These are phyloP conservation scores for Colletotrichum liaoningense DNA, from an alignment of 2,329 filamentous ascomycete genomes.

Conservation along the genomic window DNA sequence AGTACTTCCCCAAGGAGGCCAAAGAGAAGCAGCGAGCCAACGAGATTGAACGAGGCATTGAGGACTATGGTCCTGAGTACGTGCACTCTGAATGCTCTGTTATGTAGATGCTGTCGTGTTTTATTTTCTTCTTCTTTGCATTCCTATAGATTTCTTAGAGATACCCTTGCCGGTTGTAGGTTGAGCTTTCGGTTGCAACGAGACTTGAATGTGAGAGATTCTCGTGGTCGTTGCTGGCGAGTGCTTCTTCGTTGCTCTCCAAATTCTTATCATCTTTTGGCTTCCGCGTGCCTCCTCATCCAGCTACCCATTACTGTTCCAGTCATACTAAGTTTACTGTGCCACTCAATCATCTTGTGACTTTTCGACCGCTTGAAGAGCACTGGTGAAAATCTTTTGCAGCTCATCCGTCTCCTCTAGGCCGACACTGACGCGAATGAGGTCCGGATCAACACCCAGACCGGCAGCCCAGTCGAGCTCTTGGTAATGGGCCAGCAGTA, in stretches of 20 bases:
- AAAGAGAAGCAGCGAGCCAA: slow-evolving; percentile 77
- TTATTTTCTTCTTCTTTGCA: not conserved
- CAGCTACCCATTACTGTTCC: not conserved
- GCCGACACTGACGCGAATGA: slow-evolving; percentile 90
- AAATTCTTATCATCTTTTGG: not conserved
- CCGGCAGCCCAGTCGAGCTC: slow-evolving; percentile 91
- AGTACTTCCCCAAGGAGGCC: slow-evolving; percentile 79
- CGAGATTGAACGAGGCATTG: slow-evolving; percentile 79
- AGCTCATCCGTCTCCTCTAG: slow-evolving; percentile 82
- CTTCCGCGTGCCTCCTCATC: not conserved
- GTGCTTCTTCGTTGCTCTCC: not conserved
- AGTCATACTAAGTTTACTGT: not conserved
- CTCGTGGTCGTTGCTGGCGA: not conserved
- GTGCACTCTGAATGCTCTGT: slow-evolving; percentile 67
- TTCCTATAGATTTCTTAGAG: slow-evolving; percentile 20
- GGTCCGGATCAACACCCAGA: slow-evolving; percentile 82
- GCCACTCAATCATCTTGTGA: not conserved
- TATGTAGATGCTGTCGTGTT: slow-evolving; percentile 59
- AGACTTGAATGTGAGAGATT: not conserved
- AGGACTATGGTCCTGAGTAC: slow-evolving; percentile 77
- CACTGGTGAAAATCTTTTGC: slow-evolving; percentile 71
- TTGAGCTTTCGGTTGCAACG: not conserved
- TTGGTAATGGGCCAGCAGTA: slow-evolving; percentile 88
- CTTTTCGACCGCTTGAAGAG: slow-evolving; percentile 71
- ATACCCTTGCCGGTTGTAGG: slow-evolving; percentile 24